Evolutionary conservation across 2,329 filamentous ascomycete species (phyloP), one percentile per base, ranked within the genome.

Genomic region (Ophiobolus disseminans): DNA sequence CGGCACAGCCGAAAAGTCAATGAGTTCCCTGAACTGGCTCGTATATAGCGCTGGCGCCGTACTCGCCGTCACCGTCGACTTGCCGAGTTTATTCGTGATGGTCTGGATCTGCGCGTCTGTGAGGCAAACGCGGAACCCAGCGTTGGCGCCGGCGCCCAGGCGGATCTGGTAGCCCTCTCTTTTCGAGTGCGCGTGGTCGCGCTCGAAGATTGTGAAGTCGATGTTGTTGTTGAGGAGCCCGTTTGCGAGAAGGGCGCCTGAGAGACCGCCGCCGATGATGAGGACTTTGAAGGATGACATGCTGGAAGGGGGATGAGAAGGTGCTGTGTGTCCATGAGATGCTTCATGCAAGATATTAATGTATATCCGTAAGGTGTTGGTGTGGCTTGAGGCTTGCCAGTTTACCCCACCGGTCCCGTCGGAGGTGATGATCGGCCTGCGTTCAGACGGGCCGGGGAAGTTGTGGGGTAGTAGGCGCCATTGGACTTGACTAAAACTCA

Each of bases 151-250:
- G 17, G 23, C 16, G 22, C 43, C 43, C 10, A 48, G 38, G 22
- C 45, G 45, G 22, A 48, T 48, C 17, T 48, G 45, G 32, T 48
- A 48, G 16, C 45, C 45, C n/a, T 48, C 45, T 23, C 45, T n/a
- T 13, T 37, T 42, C 3, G 45, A 48, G 22, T 34, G 21, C 5
- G 11, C 36, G 25, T 20, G 13, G 19, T 48, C 39, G 25, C 45
- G 31, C 25, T 43, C 39, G 31, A 42, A 43, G 21, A 48, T n/a
- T 10, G 31, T 38, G 21, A 43, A 31, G 5, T 48, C 31, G 25
- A 48, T 23, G 19, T 30, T 22, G 19, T 48, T 38, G 31, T 43
- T 38, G 19, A 11, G 7, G 6, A 48, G 45, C 20, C 39, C 45
- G n/a, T 48, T 48, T 3, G 45, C 45, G 10, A 48, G 32, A 7